Evolutionary conservation across 73 alveolate species (phyloP).

Genomic region (Stentor coeruleus): DNA sequence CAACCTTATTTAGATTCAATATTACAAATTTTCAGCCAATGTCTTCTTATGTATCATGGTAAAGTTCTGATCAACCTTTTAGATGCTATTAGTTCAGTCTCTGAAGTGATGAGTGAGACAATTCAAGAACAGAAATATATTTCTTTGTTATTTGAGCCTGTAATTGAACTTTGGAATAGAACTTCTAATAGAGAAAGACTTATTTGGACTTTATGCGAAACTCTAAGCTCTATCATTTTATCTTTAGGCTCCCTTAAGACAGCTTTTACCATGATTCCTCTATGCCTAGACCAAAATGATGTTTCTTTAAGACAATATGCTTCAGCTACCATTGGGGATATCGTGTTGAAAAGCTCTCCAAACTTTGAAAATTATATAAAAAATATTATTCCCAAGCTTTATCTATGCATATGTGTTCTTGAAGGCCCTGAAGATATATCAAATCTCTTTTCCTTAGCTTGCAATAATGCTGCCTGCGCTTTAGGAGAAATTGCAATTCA

Average conservation of each 20-base stretch:
- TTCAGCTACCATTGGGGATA: slow-evolving; percentile 5
- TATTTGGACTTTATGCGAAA: not conserved
- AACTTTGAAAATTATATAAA: not conserved
- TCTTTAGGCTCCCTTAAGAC: not conserved
- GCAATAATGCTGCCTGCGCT: slow-evolving; percentile 13
- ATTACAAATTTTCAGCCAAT: not conserved
- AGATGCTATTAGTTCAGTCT: slow-evolving; percentile 14
- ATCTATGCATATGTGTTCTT: not conserved
- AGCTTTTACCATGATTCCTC: not conserved
- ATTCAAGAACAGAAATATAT: not conserved
- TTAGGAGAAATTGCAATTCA: not conserved
- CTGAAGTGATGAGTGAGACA: not conserved
- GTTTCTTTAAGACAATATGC: not conserved
- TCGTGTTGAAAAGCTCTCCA: not conserved
- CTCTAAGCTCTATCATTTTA: not conserved
- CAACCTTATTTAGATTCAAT: not conserved
- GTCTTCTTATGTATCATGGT: not conserved
- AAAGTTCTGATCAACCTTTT: not conserved
- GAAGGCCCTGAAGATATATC: not conserved
- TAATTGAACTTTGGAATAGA: not conserved
- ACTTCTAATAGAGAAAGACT: not conserved
- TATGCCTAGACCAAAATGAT: not conserved
- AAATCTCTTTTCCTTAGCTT: not conserved
- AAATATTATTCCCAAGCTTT: not conserved
- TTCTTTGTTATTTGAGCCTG: not conserved